These are phyloP conservation scores for Cladosporium sp. DNA, from an alignment of 2,329 filamentous ascomycete species.

Conservation along the genomic window DNA sequence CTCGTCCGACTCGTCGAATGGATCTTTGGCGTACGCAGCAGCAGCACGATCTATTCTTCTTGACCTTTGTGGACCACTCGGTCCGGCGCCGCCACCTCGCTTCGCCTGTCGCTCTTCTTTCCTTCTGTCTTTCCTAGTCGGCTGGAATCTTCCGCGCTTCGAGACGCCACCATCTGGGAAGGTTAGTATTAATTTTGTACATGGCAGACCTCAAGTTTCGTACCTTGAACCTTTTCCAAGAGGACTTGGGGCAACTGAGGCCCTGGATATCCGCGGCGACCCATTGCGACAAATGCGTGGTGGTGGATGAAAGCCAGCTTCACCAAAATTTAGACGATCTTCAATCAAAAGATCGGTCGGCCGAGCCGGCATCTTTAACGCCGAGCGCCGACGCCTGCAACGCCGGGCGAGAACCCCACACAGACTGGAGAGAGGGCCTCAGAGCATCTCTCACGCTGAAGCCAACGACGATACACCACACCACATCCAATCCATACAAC, in stretches of 20 bases:
- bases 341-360: background rate
- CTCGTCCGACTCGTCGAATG: slow-evolving; percentile 30
- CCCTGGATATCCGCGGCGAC: slow-evolving; percentile 23
- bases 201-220: background rate
- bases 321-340: background rate
- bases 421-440: background rate
- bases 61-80: background rate
- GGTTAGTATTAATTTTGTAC: background rate
- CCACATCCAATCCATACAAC: background rate
- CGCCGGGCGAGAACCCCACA: slow-evolving; percentile 8
- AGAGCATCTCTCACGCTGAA: background rate
- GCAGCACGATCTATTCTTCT: slow-evolving; percentile 11
- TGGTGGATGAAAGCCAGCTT: background rate
- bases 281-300: slow-evolving; percentile 19
- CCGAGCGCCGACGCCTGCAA: background rate
- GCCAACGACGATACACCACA: no score
- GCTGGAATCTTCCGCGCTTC: slow-evolving; percentile 19
- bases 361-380: background rate
- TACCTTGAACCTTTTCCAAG: slow-evolving; percentile 37
- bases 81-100: slow-evolving; percentile 38
- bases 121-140: slow-evolving; percentile 44
- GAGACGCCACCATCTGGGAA: slow-evolving; percentile 17
- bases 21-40: slow-evolving; percentile 14
- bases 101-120: slow-evolving; percentile 62
- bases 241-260: slow-evolving; percentile 46